Evolutionary conservation across 768 basidiomycete species (phyloP).

Genomic region (Tylopilus vinaceipallidus): DNA sequence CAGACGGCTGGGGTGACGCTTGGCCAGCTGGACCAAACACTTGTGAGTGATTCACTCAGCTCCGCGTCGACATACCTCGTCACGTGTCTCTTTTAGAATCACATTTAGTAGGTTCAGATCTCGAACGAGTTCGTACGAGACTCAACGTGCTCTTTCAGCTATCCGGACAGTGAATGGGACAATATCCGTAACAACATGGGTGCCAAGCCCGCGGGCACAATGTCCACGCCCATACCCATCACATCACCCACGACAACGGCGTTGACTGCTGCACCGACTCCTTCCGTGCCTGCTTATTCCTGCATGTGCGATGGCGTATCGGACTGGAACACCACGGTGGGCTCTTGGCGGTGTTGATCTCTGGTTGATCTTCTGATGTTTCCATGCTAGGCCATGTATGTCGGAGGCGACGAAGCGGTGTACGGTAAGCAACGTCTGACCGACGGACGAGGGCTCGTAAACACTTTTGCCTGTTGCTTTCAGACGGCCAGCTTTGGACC

Average conservation of each 20-base stretch:
- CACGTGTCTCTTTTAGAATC: constrained; percentile 42
- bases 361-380: neutral
- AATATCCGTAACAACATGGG: constrained; percentile 69
- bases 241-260: neutral
- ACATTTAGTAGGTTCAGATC: constrained; percentile 45
- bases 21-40: constrained; percentile 56
- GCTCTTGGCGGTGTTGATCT: neutral
- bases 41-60: constrained; percentile 24
- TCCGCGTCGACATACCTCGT: neutral
- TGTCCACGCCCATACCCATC: constrained; percentile 19
- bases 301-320: constrained; percentile 42
- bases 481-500: constrained; percentile 48
- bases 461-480: neutral
- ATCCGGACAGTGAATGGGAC: constrained; percentile 68
- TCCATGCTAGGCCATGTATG: constrained; percentile 28
- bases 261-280: constrained; percentile 7
- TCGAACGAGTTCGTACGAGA: neutral
- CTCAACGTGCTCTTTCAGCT: constrained; percentile 37
- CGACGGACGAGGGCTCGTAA: no score
- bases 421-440: constrained; percentile 34
- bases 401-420: constrained; percentile 38
- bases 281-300: constrained; percentile 13
- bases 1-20: constrained; percentile 44
- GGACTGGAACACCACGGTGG: constrained; percentile 39
- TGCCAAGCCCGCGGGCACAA: constrained; percentile 14